These are phyloP conservation scores for Metschnikowia lochheadii DNA, from an alignment of 805 yeast genomes.

Conservation along the genomic window DNA sequence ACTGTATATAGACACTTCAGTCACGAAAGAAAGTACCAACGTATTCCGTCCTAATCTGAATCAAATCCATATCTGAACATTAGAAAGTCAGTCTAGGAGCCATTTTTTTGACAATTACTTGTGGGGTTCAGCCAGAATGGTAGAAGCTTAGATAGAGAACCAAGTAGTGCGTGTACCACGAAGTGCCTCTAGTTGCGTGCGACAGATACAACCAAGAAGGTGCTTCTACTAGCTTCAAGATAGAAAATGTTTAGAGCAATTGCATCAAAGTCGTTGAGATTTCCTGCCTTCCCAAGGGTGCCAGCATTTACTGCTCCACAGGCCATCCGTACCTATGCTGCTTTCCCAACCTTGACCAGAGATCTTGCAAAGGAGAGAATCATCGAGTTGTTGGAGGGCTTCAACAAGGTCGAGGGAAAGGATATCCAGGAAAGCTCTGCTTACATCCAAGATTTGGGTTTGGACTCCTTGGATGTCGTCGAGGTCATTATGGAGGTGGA, in stretches of 20 bases:
- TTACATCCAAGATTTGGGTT: constrained; percentile 40
- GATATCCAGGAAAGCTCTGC: constrained; percentile 36
- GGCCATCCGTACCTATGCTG: constrained; percentile 42
- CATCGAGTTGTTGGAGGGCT: constrained; percentile 60
- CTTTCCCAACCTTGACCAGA: constrained; percentile 56
- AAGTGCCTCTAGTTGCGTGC: neutral
- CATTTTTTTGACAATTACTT: neutral
- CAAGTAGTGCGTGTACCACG: constrained; percentile 5
- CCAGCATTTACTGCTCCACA: constrained; percentile 16
- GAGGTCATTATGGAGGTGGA: constrained; percentile 46
- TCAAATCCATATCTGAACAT: neutral
- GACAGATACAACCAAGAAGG: neutral
- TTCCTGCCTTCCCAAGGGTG: constrained; percentile 14
- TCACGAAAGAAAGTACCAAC: neutral
- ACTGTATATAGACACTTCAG: neutral
- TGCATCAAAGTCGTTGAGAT: constrained; percentile 21
- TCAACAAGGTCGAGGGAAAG: constrained; percentile 48
- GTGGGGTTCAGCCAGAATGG: neutral
- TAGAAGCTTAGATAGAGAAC: neutral
- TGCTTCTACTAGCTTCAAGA: constrained; percentile 1
- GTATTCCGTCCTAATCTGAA: too few species aligned
- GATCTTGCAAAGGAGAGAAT: constrained; percentile 62
- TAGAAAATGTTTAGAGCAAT: constrained; percentile 31
- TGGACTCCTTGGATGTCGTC: constrained; percentile 46
- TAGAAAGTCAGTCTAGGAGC: neutral